Conservation (phyloP, 1,284 basidiomycete genomes). For the Neonothopanus nambi region DNA sequence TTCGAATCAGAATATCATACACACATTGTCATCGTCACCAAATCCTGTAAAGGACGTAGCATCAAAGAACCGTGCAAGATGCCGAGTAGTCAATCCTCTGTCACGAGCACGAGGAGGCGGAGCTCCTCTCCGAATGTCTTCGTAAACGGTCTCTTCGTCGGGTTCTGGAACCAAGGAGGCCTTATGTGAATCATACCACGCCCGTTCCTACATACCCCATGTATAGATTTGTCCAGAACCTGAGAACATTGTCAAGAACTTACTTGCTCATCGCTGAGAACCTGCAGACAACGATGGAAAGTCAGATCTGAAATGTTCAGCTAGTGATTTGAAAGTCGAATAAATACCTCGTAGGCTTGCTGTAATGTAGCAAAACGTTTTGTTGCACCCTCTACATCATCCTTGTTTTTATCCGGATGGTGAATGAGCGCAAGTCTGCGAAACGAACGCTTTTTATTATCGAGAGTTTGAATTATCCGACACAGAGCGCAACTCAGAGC, state of each 20-base stretch:
- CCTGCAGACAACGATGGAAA: slow-evolving; percentile 40
- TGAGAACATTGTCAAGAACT: slow-evolving; percentile 23
- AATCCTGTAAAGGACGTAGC: slow-evolving; percentile 71
- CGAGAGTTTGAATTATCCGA: slow-evolving; percentile 16
- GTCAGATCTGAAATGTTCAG: slow-evolving; percentile 1
- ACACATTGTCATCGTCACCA: slow-evolving; percentile 71
- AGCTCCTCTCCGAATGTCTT: slow-evolving; percentile 78
- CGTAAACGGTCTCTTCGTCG: slow-evolving; percentile 80
- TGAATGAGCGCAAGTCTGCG: slow-evolving; percentile 81
- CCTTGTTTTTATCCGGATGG: slow-evolving; percentile 88
- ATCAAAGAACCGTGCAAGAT: slow-evolving; percentile 88
- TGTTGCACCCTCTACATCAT: slow-evolving; percentile 84
- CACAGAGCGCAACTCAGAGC: slow-evolving; percentile 16
- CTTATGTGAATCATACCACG: slow-evolving; percentile 97
- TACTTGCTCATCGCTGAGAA: slow-evolving; percentile 91
- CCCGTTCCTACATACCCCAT: slow-evolving; percentile 77
- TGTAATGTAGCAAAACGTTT: slow-evolving; percentile 87
- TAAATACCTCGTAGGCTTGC: slow-evolving; percentile 87
- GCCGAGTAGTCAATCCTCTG: slow-evolving; percentile 78
- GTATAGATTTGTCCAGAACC: slow-evolving; percentile 16
- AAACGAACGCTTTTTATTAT: slow-evolving; percentile 72
- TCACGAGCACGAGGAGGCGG: slow-evolving; percentile 70
- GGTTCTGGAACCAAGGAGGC: slow-evolving; percentile 83
- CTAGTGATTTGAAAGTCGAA: slow-evolving; percentile 4
- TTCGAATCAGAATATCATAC: slow-evolving; percentile 22